A percentile compares a stretch with the other conserved stretches of the same genome.
phyloP scores from a whole-genome alignment of 192 early-diverging fungal species.

The Spinellus fusiger region DNA sequence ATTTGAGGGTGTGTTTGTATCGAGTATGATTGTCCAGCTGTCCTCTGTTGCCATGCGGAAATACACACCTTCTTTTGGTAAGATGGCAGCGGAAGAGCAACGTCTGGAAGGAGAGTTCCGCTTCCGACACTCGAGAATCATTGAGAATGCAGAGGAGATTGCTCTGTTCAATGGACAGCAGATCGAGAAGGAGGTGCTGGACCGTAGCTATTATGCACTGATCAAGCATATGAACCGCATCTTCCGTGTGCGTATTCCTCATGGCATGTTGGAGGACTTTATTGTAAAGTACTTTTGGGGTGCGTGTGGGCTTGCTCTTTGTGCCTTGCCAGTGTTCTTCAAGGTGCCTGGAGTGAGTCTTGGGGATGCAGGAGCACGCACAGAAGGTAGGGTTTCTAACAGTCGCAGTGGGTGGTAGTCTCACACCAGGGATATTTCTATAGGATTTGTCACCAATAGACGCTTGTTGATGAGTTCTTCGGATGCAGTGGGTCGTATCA shows the following conservation, averaged over 20 bases:
- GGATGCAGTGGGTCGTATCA: conserved; percentile 77
- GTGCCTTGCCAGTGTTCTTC: conserved; percentile 83
- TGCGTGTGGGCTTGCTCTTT: conserved; percentile 80
- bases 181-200: conserved; percentile 77
- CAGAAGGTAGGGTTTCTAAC: conserved; percentile 51
- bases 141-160: conserved; percentile 95
- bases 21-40: conserved; percentile 71
- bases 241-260: conserved; percentile 79
- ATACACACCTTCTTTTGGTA: conserved; percentile 93
- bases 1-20: conserved; percentile 74
- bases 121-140: conserved; percentile 87
- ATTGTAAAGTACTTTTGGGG: conserved; percentile 99
- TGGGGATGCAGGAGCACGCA: conserved; percentile 39
- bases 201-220: conserved; percentile 70
- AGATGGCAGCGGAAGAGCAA: conserved; percentile 90
- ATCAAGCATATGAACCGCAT: conserved; percentile 84
- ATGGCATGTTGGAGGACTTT: conserved; percentile 96
- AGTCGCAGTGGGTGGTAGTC: too few relatives aligned
- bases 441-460: conserved; percentile 74
- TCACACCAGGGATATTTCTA: too few relatives aligned
- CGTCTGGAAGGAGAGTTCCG: conserved; percentile 92
- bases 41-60: conserved; percentile 74
- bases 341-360: conserved; percentile 36
- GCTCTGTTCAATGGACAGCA: conserved; percentile 84
- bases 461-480: conserved; percentile 68